Evolutionary conservation across 257 asterid genomes (phyloP).

Genomic region (Thymus mandschuricus): DNA sequence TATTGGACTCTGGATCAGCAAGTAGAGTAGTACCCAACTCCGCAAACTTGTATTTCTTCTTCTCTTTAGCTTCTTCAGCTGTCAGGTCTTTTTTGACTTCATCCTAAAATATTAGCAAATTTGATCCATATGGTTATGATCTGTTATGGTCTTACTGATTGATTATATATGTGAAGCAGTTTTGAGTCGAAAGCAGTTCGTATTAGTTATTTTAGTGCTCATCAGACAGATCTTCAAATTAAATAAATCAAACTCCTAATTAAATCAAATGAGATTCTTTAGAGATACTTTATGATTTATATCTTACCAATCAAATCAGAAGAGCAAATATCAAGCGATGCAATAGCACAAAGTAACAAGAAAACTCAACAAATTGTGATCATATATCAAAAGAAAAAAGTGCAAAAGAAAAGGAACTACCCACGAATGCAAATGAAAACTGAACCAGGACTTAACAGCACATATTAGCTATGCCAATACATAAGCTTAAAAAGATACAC

Average conservation of each 20-base stretch:
- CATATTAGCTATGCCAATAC: constrained; percentile 13
- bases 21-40: constrained; percentile 90
- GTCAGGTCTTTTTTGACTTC: constrained; percentile 82
- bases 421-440: too few species aligned
- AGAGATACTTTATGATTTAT: too few species aligned
- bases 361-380: too few species aligned
- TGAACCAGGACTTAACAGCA: neutral
- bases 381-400: too few species aligned
- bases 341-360: too few species aligned
- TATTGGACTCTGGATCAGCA: constrained; percentile 87
- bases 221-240: too few species aligned
- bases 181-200: constrained; percentile 6
- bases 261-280: too few species aligned
- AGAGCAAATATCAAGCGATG: too few species aligned
- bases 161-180: constrained; percentile 17
- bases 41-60: constrained; percentile 76
- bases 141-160: neutral
- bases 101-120: constrained; percentile 43
- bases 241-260: too few species aligned
- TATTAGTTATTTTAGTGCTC: neutral
- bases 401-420: too few species aligned
- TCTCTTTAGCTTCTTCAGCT: constrained; percentile 75
- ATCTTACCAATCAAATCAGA: too few species aligned
- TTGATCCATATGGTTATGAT: neutral
- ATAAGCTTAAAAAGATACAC: constrained; percentile 11